Evolutionary conservation across 2,329 filamentous ascomycete genomes (phyloP).

Genomic region (Bipolaris victoriae): DNA sequence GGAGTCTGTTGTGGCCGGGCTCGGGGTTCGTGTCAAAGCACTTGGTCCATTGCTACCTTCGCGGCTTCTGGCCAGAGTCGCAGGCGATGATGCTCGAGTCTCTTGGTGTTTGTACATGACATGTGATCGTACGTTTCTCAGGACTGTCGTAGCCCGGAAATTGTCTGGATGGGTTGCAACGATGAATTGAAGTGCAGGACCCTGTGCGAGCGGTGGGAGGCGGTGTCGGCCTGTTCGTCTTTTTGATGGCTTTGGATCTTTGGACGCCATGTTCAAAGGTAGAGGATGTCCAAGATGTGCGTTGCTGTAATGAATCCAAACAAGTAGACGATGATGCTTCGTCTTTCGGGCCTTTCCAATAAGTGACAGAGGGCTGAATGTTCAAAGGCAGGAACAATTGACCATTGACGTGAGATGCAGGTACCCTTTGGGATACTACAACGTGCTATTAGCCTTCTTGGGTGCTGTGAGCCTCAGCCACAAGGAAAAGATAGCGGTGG

Average conservation of each 20-base stretch:
- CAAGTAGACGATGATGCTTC: constrained; percentile 1
- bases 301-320: background rate
- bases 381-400: constrained; percentile 5
- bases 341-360: constrained; percentile 7
- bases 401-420: constrained; percentile 17
- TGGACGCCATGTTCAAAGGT: constrained; percentile 27
- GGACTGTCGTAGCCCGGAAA: constrained; percentile 38
- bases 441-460: constrained; percentile 7
- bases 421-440: constrained; percentile 14
- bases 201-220: constrained; percentile 41
- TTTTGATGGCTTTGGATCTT: constrained; percentile 29
- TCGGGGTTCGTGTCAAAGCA: constrained; percentile 28
- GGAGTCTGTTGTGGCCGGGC: constrained; percentile 25
- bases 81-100: constrained; percentile 24
- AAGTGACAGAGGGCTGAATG: background rate
- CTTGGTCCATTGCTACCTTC: constrained; percentile 22
- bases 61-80: constrained; percentile 19
- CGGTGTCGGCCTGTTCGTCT: constrained; percentile 40
- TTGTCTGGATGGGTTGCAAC: constrained; percentile 44
- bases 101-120: constrained; percentile 48
- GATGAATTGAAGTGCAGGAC: constrained; percentile 42
- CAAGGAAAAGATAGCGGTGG: constrained; percentile 7
- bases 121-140: constrained; percentile 46
- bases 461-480: constrained; percentile 21
- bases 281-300: background rate